Evolutionary conservation across 495 filamentous ascomycete species (phyloP), one percentile per base, ranked within the genome.

Genomic region (Trypethelium eluteriae): DNA sequence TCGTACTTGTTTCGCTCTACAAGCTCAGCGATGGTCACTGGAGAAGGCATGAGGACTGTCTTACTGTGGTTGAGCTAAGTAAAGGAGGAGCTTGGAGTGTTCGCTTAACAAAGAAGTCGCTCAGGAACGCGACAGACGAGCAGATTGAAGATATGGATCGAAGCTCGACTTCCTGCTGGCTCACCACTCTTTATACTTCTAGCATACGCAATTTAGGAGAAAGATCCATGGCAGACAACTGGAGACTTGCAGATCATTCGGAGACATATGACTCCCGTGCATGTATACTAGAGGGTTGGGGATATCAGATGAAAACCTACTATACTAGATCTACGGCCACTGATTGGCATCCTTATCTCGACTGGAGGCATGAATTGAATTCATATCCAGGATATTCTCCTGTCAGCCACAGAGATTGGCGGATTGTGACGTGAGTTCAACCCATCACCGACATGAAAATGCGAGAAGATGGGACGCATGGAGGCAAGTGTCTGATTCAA

Each of bases 1-100:
- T 36, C 53, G 18, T 59, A 59, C 53, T 34, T 36, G 32, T 59
- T 59, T 18, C 53, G 53, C 53, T 59, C 25, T 32, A 59, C 11
- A 2, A 59, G 53, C n/a, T 59, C 53, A 36, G 18, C 14, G 18
- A 59, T 9, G 32, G 53, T 59, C 14, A 59, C 53, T 35, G 53
- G 32, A 59, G 25, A 34, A 7, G 53, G 10, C 53, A 59, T 59
- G n/a, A 59, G 10, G 32, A 14, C 32, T 25, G 11, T 59, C 36
- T 6, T 35, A 59, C 7, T n/a, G 7, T 18, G 5, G 7, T 35
- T 18, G 7, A 59, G 3, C 53, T 35, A 59, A 18, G 25, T 59
- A 36, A 59, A 18, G 36, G 32, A 3, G 34, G 53, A 14, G 7
- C 2, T 6, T 10, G 36, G 18, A 18, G 41, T 14, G 7, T 7